Base-by-base conservation (phyloP, 2,329 filamentous ascomycete genomes). In the Falciphora oryzae region DNA sequence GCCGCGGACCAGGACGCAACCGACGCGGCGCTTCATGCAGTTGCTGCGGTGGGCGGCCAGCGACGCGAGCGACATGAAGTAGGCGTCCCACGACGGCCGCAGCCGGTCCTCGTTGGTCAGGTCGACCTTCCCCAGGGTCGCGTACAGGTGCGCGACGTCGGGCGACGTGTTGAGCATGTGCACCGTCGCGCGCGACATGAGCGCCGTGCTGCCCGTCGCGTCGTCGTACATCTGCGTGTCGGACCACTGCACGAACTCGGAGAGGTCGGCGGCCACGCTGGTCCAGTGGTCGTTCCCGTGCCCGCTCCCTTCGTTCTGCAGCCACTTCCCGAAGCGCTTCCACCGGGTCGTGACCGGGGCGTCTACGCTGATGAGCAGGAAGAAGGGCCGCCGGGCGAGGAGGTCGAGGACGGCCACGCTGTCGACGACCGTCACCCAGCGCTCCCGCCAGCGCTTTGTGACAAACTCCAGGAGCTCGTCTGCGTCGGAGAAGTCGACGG, bases 1-100 rank as follows among this genome's bases (percentile, higher is more conserved):
- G 73, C 93, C 89, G 68, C 89, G 84, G 44, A 98, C 93, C 13
- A 99, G 83, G 8, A 98, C 95, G 77, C 93, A 97, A 10, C 95
- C 95, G 1, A 99, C 95, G 68, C 94, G 88, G 35, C 95, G 85
- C 79, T 98, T 97, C 95, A 99, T 99, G 80, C 95, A 99, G 77
- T 99, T 99, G 73, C 89, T 92, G 68, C 95, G 86, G 70, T 92
- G 90, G 0, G 94, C 91, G 10, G 95, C 95, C 61, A 99, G 86
- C 44, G 91, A 92, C 6, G 95, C 93, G n/a, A 99, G 82, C 57
- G 91, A 87, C 95, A 99, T 99, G 74, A 99, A 99, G 79, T 99
- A 99, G 71, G 91, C 89, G 77, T 99, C 95, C 95, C 95, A 99
- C 61, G 86, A 89, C 0, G 95, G 95, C 1, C 95, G 87, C 50